These are phyloP conservation scores for Brassica balearica DNA, from an alignment of 441 rosid genomes.

Conservation along the genomic window DNA sequence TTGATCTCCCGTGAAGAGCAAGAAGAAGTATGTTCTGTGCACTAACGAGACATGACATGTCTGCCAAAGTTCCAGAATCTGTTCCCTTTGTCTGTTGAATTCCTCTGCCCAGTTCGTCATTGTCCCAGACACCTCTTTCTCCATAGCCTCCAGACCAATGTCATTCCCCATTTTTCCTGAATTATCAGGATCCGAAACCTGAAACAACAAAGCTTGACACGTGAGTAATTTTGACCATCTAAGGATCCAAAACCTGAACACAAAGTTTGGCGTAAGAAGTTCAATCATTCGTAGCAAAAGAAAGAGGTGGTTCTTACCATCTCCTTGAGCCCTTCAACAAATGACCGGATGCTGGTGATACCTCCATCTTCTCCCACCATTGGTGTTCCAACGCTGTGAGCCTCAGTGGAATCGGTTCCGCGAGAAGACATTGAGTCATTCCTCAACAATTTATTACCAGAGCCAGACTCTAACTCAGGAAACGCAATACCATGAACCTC, in stretches of 20 bases:
- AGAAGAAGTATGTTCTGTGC: constrained; percentile 90
- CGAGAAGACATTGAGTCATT: constrained; percentile 80
- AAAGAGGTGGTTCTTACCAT: constrained; percentile 55
- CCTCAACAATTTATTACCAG: constrained; percentile 54
- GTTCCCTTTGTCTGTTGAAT: constrained; percentile 64
- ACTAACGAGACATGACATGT: constrained; percentile 79
- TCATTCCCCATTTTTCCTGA: constrained; percentile 59
- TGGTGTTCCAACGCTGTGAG: constrained; percentile 55
- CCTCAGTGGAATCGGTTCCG: constrained; percentile 65
- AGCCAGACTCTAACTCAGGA: constrained; percentile 51
- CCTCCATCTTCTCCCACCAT: constrained; percentile 62
- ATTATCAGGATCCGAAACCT: constrained; percentile 46
- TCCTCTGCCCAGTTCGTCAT: constrained; percentile 58
- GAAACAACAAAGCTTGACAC: constrained; percentile 40
- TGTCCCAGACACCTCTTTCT: constrained; percentile 46
- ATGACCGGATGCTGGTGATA: constrained; percentile 73
- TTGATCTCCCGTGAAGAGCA: constrained; percentile 85
- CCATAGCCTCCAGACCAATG: constrained; percentile 71
- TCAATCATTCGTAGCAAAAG: constrained; percentile 1
- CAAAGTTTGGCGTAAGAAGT: constrained; percentile 17
- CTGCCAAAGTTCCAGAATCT: constrained; percentile 80
- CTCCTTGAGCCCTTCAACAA: constrained; percentile 82
- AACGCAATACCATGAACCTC: constrained; percentile 51
- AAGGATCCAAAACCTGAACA: constrained; percentile 35
- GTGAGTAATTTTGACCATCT: constrained; percentile 20